Evolutionary conservation across 2,329 filamentous ascomycete species (phyloP).

Genomic region (Colletotrichum karsti): DNA sequence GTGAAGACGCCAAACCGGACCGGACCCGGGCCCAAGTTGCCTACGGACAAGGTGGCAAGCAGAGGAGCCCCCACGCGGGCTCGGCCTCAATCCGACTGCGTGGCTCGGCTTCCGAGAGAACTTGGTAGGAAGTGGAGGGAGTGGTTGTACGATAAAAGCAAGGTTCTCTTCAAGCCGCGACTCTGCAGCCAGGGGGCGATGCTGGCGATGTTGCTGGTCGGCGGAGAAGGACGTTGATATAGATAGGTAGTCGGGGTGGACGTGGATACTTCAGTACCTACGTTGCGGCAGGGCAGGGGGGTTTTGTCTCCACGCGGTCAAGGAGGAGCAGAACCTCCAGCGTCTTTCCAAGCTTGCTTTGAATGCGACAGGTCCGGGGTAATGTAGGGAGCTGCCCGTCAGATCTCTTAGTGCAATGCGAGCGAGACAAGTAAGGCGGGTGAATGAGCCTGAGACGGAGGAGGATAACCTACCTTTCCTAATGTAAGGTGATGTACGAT

Average conservation of each 20-base stretch:
- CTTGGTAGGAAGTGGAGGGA: background rate
- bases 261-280: too few species aligned
- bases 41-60: background rate
- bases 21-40: background rate
- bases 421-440: background rate
- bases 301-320: constrained; percentile 1
- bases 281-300: background rate
- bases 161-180: background rate
- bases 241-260: background rate
- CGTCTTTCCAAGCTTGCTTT: background rate
- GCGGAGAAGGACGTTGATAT: background rate
- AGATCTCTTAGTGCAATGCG: background rate
- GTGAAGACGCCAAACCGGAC: background rate
- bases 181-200: background rate
- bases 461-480: background rate
- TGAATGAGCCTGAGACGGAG: background rate
- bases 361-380: background rate
- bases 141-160: background rate
- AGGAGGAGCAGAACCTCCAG: background rate
- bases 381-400: background rate
- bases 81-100: background rate
- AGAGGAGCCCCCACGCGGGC: constrained; percentile 12
- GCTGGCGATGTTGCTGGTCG: background rate
- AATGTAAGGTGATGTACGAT: too few species aligned
- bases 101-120: background rate